These are phyloP conservation scores for Platanthera guangdongensis DNA, from an alignment of 106 monocot genomes.

Conservation along the genomic window DNA sequence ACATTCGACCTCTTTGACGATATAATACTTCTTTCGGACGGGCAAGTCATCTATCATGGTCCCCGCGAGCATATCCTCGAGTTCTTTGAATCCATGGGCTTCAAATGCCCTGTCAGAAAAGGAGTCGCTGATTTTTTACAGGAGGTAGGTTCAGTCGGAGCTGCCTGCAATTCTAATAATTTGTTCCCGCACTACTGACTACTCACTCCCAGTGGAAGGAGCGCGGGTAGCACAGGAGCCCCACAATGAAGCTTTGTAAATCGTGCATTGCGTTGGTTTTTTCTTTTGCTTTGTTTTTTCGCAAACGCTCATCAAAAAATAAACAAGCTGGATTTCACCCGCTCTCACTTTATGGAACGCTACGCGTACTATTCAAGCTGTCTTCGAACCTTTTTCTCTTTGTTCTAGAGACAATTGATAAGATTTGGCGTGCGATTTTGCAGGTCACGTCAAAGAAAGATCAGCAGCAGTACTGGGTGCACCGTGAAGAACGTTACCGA, in stretches of 20 bases:
- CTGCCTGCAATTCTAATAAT: not conserved
- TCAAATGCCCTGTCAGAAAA: slow-evolving; percentile 43
- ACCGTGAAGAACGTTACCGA: slow-evolving; percentile 18
- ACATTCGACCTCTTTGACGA: slow-evolving; percentile 52
- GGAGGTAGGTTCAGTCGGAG: slow-evolving; percentile 17
- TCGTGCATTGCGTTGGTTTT: too few species aligned
- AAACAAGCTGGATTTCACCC: too few species aligned
- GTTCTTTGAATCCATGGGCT: slow-evolving; percentile 47
- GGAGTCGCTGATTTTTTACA: slow-evolving; percentile 50
- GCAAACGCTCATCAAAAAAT: too few species aligned
- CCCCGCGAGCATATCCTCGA: slow-evolving; percentile 30
- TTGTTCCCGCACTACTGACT: too few species aligned
- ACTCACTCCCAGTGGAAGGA: too few species aligned
- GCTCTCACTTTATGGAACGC: too few species aligned
- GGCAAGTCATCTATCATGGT: slow-evolving; percentile 41
- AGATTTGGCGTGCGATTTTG: not conserved
- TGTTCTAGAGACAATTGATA: not conserved
- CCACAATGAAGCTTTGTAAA: too few species aligned
- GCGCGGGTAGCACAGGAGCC: too few species aligned
- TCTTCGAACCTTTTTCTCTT: not conserved
- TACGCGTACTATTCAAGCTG: too few species aligned
- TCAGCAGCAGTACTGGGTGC: slow-evolving; percentile 36
- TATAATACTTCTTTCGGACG: slow-evolving; percentile 49
- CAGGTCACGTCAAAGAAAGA: slow-evolving; percentile 47
- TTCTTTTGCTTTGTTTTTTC: too few species aligned